A percentile compares a stretch with the other conserved stretches of the same genome.
These are phyloP conservation scores for Kregervanrija fluxuum DNA, from an alignment of 805 yeast species.

Conservation along the genomic window DNA sequence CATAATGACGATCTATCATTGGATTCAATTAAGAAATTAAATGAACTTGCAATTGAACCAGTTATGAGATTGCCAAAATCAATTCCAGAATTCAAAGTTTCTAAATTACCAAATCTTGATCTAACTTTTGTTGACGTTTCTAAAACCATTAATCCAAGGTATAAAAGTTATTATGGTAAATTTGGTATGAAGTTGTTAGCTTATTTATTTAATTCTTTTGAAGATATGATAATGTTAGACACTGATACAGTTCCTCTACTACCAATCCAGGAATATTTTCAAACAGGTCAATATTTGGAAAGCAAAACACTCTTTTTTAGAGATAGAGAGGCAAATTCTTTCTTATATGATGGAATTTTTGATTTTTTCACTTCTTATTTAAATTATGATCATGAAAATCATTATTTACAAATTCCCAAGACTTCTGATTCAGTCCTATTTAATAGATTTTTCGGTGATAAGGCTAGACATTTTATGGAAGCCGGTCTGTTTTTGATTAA, in stretches of 20 bases:
- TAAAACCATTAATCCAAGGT: constrained; percentile 18
- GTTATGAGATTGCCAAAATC: constrained; percentile 22
- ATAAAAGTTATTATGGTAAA: constrained; percentile 18
- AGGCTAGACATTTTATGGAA: constrained; percentile 40
- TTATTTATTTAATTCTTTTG: constrained; percentile 48
- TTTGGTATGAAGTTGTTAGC: constrained; percentile 47
- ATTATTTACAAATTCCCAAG: constrained; percentile 30
- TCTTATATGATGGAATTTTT: constrained; percentile 33
- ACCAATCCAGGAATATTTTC: constrained; percentile 31
- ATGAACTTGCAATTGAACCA: constrained; percentile 30
- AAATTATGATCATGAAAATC: constrained; percentile 37
- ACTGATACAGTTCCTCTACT: constrained; percentile 41
- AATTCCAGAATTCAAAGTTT: constrained; percentile 13
- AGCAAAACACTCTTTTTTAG: constrained; percentile 40
- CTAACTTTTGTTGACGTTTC: constrained; percentile 29
- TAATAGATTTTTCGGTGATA: constrained; percentile 36
- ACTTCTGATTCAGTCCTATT: constrained; percentile 29
- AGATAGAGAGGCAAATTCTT: constrained; percentile 37
- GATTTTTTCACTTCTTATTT: constrained; percentile 39
- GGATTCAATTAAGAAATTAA: constrained; percentile 27
- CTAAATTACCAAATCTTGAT: constrained; percentile 22
- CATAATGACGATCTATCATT: constrained; percentile 31
- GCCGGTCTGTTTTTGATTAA: constrained; percentile 42
- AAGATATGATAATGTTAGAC: constrained; percentile 47
- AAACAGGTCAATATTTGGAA: constrained; percentile 28